Evolutionary conservation across 495 filamentous ascomycete genomes (phyloP).

Genomic region (Penicillium pulvis): DNA sequence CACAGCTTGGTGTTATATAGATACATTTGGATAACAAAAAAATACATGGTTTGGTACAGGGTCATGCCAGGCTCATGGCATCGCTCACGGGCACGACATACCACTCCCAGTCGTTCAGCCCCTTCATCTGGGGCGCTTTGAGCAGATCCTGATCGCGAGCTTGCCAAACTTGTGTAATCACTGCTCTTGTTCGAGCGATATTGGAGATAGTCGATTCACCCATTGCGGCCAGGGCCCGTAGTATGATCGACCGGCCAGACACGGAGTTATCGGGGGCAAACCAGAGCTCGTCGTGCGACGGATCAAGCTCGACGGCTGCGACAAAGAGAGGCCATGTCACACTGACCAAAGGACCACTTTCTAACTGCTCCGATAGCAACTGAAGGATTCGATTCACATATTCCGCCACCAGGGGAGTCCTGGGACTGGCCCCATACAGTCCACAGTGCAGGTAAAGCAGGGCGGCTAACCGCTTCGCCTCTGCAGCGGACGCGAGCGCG

Average conservation of each 20-base stretch:
- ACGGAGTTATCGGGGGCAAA: conserved; percentile 20
- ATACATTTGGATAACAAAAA: not conserved
- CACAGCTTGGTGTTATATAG: not conserved
- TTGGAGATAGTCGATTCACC: conserved; percentile 44
- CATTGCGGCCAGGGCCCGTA: conserved; percentile 45
- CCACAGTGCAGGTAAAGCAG: conserved; percentile 47
- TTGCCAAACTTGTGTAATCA: conserved; percentile 48
- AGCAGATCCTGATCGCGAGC: conserved; percentile 41
- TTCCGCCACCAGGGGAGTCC: conserved; percentile 36
- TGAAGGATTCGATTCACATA: conserved; percentile 41
- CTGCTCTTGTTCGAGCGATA: conserved; percentile 43
- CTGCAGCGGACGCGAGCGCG: conserved; percentile 35
- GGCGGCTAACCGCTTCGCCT: conserved; percentile 46
- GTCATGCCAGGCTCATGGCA: conserved; percentile 47
- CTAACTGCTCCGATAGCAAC: conserved; percentile 37
- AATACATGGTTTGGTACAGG: conserved; percentile 6
- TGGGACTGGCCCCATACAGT: conserved; percentile 40
- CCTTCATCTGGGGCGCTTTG: conserved; percentile 23
- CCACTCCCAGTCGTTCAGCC: conserved; percentile 45
- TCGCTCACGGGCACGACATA: conserved; percentile 45
- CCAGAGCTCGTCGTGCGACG: conserved; percentile 41
- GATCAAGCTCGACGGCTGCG: conserved; percentile 47
- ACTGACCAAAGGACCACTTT: conserved; percentile 31
- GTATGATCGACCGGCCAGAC: conserved; percentile 40
- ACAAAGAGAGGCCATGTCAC: conserved; percentile 51